phyloP scores from a whole-genome alignment of 306 rosid species.

The Astragalus membranaceus region DNA sequence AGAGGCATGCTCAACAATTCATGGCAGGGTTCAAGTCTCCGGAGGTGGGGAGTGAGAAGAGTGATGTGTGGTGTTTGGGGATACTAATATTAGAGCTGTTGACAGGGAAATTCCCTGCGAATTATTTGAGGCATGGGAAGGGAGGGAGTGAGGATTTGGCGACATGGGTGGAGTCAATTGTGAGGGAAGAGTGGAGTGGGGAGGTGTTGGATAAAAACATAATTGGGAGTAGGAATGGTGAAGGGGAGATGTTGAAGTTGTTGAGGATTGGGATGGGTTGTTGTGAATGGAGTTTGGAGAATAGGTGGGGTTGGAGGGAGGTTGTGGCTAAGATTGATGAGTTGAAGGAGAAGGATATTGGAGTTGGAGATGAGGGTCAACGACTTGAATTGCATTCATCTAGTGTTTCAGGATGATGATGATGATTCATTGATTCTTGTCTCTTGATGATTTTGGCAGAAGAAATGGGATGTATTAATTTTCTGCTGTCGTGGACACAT shows the following conservation, averaged over 20 bases:
- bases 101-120: slow-evolving; percentile 66
- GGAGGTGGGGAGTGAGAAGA: slow-evolving; percentile 39
- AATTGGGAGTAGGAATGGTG: slow-evolving; percentile 27
- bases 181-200: slow-evolving; percentile 65
- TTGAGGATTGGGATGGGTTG: slow-evolving; percentile 68
- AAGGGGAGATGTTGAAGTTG: slow-evolving; percentile 62
- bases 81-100: slow-evolving; percentile 58
- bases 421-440: background rate
- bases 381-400: background rate
- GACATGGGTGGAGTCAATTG: slow-evolving; percentile 61
- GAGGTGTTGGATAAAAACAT: slow-evolving; percentile 61
- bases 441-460: too few relatives aligned
- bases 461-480: too few relatives aligned
- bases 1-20: slow-evolving; percentile 48
- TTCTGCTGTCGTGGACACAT: too few relatives aligned
- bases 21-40: slow-evolving; percentile 65
- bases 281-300: slow-evolving; percentile 43
- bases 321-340: slow-evolving; percentile 54
- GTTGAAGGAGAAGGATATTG: slow-evolving; percentile 46
- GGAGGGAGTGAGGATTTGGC: slow-evolving; percentile 44
- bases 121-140: slow-evolving; percentile 45
- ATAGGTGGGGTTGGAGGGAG: slow-evolving; percentile 53
- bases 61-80: slow-evolving; percentile 71
- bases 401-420: background rate
- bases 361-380: slow-evolving; percentile 19